Base-by-base conservation (phyloP, 108 stramenopile species). In the Fistulifera solaris region DNA sequence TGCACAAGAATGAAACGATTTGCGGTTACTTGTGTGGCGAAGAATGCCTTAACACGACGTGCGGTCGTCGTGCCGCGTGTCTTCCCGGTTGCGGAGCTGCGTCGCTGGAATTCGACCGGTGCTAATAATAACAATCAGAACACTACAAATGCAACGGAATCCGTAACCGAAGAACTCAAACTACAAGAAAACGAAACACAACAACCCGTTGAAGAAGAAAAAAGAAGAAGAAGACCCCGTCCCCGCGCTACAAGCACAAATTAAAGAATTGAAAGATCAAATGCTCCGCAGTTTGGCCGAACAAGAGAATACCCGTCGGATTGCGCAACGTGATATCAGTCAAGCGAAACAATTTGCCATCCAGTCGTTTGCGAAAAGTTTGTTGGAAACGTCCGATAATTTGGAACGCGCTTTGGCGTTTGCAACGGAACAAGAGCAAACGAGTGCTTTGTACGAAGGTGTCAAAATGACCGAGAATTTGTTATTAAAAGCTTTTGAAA, bases 301-400 rank as follows among this genome's bases (percentile, higher is more conserved):
- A 71, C 87, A 91, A 75, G 96, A 99, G 77, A 99, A 98, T 70
- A 91, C 83, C 27, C 91, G 98, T 22, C 52, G 71, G 23, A 98
- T 98, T 67, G 96, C 98, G 40, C 50, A 71, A 48, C 61, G 85
- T 8, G 98, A 99, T 68, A 84, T 96, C 14, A 79, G 82, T 17
- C 66, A 70, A 8, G 96, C 94, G 15, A 70, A 67, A 15, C 68
- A 76, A 41, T 98, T 80, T 68, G 87, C 95, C 61, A 77, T 92
- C 13, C 56, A 78, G 46, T 87, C 80, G 28, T 96, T 93, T 66
- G 87, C 94, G 58, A 94, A 96, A 64, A 55, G 54, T 8, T 61
- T 96, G 21, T 75, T 94, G 49, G 95, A 98, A 35, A 87, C 92
- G 21, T 87, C 94, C 23, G 96, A 98, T 74, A 93, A 95, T 56